A percentile compares a stretch with the other conserved stretches of the same genome.
phyloP scores from a whole-genome alignment of 805 yeast genomes.

The Teunomyces lycoperdinae region DNA sequence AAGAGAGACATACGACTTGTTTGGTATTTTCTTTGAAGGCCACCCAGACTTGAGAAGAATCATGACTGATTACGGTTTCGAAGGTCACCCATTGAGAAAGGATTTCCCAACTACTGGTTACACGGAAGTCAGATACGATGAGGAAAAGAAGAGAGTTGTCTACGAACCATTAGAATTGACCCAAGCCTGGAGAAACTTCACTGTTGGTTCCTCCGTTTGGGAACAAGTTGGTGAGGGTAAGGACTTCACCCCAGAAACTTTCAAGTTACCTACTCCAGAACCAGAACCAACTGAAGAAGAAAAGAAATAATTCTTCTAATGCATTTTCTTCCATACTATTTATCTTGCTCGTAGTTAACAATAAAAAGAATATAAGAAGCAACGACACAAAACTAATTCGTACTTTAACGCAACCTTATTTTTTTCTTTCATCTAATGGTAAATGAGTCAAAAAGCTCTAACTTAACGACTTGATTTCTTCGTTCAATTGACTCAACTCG shows the following conservation, averaged over 20 bases:
- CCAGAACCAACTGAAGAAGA: conserved; percentile 57
- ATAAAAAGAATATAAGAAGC: not conserved
- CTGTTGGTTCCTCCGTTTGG: conserved; percentile 87
- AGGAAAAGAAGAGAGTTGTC: conserved; percentile 84
- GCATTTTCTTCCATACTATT: conserved; percentile 5
- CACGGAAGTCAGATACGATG: conserved; percentile 86
- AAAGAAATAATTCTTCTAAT: conserved; percentile 26
- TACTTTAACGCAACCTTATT: too few species aligned
- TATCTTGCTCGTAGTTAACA: conserved; percentile 1
- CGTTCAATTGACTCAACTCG: conserved; percentile 53
- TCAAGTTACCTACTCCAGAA: conserved; percentile 79
- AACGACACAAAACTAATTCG: not conserved
- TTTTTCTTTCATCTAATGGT: not conserved
- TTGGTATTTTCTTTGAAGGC: conserved; percentile 81
- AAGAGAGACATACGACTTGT: conserved; percentile 85
- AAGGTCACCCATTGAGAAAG: conserved; percentile 87
- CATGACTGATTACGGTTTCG: conserved; percentile 89
- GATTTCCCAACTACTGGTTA: conserved; percentile 93
- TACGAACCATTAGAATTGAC: conserved; percentile 89
- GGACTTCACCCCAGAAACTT: conserved; percentile 76
- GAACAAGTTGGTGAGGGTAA: conserved; percentile 88
- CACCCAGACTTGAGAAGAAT: conserved; percentile 89
- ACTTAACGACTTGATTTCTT: conserved; percentile 34
- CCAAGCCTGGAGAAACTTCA: conserved; percentile 88
- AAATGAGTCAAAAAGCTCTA: not conserved